Percentiles rank a stretch among this genome's conserved stretches.
These are phyloP conservation scores for Actinidia polygama DNA, from an alignment of 179 eudicot genomes.

Conservation along the genomic window DNA sequence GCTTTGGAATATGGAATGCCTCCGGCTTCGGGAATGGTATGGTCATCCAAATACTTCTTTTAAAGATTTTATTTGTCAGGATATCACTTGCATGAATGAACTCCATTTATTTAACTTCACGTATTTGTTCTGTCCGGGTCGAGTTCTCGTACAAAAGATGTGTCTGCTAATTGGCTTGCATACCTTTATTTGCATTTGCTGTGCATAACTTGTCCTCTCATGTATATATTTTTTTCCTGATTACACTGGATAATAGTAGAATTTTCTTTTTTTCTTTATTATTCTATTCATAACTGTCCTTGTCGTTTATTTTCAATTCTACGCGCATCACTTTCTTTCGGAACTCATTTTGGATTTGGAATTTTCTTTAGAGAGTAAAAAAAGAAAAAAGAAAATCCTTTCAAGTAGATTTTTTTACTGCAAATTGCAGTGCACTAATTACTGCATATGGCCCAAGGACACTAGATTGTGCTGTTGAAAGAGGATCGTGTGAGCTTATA, in stretches of 20 bases:
- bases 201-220: background rate
- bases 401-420: background rate
- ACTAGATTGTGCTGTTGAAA: background rate
- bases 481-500: background rate
- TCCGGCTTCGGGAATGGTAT: slow-evolving; percentile 99
- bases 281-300: too few species aligned
- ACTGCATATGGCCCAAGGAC: background rate
- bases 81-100: background rate
- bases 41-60: slow-evolving; percentile 18
- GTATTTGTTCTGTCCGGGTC: background rate
- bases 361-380: background rate
- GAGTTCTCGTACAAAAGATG: background rate
- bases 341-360: background rate
- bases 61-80: background rate
- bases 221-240: background rate
- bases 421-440: background rate
- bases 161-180: background rate
- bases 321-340: background rate
- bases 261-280: too few species aligned
- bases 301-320: too few species aligned
- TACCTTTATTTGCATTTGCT: background rate
- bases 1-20: slow-evolving; percentile 99
- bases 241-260: too few species aligned
- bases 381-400: background rate
- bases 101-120: background rate